Conservation (phyloP, 179 eudicot species). For the Actinidia chinensis region DNA sequence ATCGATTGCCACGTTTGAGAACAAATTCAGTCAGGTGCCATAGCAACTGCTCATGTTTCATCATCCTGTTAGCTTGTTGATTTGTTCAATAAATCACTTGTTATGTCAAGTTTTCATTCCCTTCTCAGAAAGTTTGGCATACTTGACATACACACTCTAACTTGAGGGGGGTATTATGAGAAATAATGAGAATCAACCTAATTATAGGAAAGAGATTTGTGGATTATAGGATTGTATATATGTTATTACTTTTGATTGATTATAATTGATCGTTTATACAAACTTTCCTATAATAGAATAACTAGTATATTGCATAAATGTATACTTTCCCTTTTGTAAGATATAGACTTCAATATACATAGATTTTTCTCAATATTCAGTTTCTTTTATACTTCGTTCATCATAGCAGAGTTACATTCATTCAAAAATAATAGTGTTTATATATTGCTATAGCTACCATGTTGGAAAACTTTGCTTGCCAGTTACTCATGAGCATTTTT, state of each 20-base stretch:
- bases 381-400: neutral
- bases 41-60: neutral
- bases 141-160: neutral
- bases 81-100: conserved; percentile 7
- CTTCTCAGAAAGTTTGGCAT: conserved; percentile 9
- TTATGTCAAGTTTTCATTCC: neutral
- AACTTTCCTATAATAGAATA: no score
- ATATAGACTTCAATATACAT: no score
- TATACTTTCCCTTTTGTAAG: no score
- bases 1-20: conserved; percentile 5
- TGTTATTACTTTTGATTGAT: no score
- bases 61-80: neutral
- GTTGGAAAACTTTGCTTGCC: no score
- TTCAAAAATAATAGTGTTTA: no score
- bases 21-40: neutral
- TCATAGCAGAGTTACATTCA: no score
- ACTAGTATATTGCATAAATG: no score
- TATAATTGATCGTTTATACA: no score
- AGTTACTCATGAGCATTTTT: no score
- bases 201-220: neutral
- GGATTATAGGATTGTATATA: no score
- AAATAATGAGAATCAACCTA: neutral
- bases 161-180: conserved; percentile 11
- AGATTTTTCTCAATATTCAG: neutral
- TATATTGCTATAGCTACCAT: no score